Percentiles rank a stretch among this genome's conserved stretches.
Conservation (phyloP, 2,329 filamentous ascomycete genomes). For the Fusarium staphyleae region DNA sequence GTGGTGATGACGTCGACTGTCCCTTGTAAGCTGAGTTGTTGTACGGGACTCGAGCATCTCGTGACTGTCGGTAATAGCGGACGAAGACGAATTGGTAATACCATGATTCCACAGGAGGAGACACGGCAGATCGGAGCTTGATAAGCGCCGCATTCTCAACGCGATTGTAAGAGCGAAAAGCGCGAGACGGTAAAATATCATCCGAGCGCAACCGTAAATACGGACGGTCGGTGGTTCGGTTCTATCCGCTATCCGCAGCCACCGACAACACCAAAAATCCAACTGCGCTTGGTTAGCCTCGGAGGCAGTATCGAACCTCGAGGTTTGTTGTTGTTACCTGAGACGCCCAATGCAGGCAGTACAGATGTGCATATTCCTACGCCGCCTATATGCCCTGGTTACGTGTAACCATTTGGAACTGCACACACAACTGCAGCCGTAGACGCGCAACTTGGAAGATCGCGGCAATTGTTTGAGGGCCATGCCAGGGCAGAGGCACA, state of each 20-base stretch:
- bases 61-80: conserved; percentile 20
- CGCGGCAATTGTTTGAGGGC: background rate
- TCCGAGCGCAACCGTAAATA: conserved; percentile 41
- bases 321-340: no score
- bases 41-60: conserved; percentile 9
- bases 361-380: background rate
- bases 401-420: background rate
- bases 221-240: conserved; percentile 31
- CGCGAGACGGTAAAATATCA: conserved; percentile 11
- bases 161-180: conserved; percentile 3
- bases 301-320: no score
- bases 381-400: no score
- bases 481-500: conserved; percentile 3
- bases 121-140: conserved; percentile 11
- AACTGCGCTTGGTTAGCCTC: no score
- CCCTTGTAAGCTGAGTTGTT: conserved; percentile 1
- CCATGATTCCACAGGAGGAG: background rate
- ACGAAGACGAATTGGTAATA: conserved; percentile 20
- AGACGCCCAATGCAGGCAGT: background rate
- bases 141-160: conserved; percentile 16
- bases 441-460: conserved; percentile 4
- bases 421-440: background rate
- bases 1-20: conserved; percentile 25
- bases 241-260: conserved; percentile 8
- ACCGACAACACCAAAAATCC: no score